Base-by-base conservation (phyloP, 208 protist genomes). In the Crithidia mellificae region DNA sequence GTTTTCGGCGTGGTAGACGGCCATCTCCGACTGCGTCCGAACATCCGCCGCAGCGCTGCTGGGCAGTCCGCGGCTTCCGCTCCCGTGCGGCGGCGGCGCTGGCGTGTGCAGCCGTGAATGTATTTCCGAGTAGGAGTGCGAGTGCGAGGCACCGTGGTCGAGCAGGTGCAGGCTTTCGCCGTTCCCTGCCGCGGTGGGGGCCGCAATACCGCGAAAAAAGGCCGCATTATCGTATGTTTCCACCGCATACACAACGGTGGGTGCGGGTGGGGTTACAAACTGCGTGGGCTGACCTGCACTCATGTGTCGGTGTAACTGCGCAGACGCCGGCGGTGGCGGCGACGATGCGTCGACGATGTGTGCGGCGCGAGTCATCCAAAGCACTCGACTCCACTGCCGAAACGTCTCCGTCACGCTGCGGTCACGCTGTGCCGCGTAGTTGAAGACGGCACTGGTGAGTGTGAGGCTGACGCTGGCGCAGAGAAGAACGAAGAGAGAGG, bases 361-460 rank as follows among this genome's bases (percentile, higher is more conserved):
- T 6, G 78, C 72, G 5, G 69, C 69, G 24, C 36, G 38, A 43
- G 68, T 73, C 50, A 83, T 68, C 57, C 72, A 70, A 32, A 84
- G 52, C 56, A 78, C 68, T 29, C 78, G 70, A 15, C 58, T 58
- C 76, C 78, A 83, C 55, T 59, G 67, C 39, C 66, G 50, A 29
- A 84, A 68, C 14, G 71, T 73, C n/a, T 56, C 34, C 25, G 29
- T 14, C 20, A 85, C 56, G 34, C 22, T 49, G 24, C 55, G 29
- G 32, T 69, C 57, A 0, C 50, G 29, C 29, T 73, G 69, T 7
- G 29, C 49, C 24, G 79, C 14, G 9, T 65, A 53, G 65, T 86
- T 90, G 64, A 86, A 80, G 0, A 77, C 5, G 9, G 62, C 63
- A 66, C 85, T 84, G 14, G 61, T 34, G 4, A 64, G 15, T 24